Percentiles rank a stretch among this genome's conserved stretches.
These are phyloP conservation scores for Casuarina glauca DNA, from an alignment of 306 rosid genomes.

Conservation along the genomic window DNA sequence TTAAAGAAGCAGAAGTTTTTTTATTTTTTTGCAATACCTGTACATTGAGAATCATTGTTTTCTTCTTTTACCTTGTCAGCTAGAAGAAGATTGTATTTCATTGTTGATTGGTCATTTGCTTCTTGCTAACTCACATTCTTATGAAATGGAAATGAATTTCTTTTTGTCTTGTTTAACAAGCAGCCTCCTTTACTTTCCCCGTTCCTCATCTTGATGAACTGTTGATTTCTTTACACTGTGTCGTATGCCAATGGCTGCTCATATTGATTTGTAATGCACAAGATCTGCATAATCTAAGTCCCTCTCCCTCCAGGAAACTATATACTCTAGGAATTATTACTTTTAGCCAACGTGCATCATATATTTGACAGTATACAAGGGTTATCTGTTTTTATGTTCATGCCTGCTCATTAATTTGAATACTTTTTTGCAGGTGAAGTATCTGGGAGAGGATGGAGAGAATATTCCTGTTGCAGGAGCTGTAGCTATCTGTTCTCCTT, in stretches of 20 bases:
- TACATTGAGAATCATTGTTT: not conserved
- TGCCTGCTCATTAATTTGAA: conserved; percentile 25
- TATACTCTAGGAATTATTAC: not conserved
- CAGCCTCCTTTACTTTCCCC: not conserved
- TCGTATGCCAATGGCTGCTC: not conserved
- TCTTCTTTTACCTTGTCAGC: not conserved
- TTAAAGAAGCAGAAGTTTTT: not conserved
- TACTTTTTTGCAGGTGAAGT: conserved; percentile 64
- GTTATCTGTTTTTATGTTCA: not conserved
- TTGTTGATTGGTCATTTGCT: not conserved
- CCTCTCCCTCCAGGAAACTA: not conserved
- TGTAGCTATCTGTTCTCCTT: conserved; percentile 86
- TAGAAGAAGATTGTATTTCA: not conserved
- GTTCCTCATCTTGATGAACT: not conserved
- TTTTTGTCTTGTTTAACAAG: not conserved
- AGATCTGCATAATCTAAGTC: not conserved
- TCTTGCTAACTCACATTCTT: not conserved
- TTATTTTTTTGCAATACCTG: not conserved
- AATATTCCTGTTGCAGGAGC: conserved; percentile 83
- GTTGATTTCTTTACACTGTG: not conserved
- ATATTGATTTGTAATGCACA: not conserved
- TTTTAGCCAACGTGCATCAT: not conserved
- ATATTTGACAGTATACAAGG: not conserved
- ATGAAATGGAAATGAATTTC: not conserved
- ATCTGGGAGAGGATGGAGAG: conserved; percentile 94